Conservation (phyloP, 441 rosid genomes). For the Populus trichocarpa region DNA sequence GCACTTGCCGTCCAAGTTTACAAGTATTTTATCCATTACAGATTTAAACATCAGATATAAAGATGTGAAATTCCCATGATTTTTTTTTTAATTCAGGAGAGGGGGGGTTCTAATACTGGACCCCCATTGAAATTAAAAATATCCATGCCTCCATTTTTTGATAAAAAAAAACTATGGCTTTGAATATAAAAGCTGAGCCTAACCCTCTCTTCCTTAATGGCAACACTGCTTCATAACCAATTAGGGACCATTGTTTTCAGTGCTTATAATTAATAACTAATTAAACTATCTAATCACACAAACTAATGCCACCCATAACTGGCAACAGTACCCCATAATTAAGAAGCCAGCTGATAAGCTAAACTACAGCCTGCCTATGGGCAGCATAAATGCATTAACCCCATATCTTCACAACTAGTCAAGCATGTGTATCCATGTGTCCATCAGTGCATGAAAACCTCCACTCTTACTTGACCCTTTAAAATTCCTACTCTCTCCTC, state of each 20-base stretch:
- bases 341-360: background rate
- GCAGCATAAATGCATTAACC: slow-evolving; percentile 4
- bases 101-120: too few relatives aligned
- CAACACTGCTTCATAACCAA: background rate
- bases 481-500: background rate
- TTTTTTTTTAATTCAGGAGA: too few relatives aligned
- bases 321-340: background rate
- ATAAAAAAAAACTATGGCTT: background rate
- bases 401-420: background rate
- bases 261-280: background rate
- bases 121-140: background rate
- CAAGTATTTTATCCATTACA: background rate
- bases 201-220: background rate
- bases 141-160: background rate
- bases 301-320: background rate
- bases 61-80: background rate
- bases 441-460: slow-evolving; percentile 12
- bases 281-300: background rate
- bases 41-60: background rate
- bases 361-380: background rate
- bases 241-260: background rate
- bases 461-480: slow-evolving; percentile 7
- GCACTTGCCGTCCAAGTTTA: background rate
- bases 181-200: background rate
- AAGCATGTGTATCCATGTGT: slow-evolving; percentile 31